phyloP scores from a whole-genome alignment of 768 basidiomycete genomes.

The Xerocomus spinulosus region DNA sequence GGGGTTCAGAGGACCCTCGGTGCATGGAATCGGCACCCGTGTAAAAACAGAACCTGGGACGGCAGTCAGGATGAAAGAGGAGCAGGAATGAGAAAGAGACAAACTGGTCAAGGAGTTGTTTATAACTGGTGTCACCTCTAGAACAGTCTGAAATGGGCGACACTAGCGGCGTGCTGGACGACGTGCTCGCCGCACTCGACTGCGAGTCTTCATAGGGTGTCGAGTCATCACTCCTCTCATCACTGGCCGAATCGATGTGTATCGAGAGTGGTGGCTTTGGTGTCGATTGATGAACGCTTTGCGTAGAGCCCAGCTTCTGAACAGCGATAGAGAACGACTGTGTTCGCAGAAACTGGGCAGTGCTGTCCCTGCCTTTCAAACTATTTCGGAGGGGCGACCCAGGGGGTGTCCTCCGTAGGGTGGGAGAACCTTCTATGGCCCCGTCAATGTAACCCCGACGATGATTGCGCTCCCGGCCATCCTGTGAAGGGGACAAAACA shows the following conservation, averaged over 20 bases:
- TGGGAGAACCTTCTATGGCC: constrained; percentile 25
- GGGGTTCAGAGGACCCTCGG: constrained; percentile 23
- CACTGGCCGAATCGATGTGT: constrained; percentile 7
- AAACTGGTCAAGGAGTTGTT: constrained; percentile 61
- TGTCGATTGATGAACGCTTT: constrained; percentile 7
- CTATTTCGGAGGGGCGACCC: constrained; percentile 38
- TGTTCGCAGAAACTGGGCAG: constrained; percentile 26
- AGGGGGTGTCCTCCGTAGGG: constrained; percentile 45
- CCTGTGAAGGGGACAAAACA: constrained; percentile 7
- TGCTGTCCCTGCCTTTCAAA: constrained; percentile 18
- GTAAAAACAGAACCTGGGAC: constrained; percentile 71
- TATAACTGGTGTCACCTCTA: constrained; percentile 43
- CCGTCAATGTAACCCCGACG: constrained; percentile 55
- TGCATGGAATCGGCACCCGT: constrained; percentile 50
- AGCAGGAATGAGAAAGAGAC: constrained; percentile 19
- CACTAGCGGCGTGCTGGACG: constrained; percentile 40
- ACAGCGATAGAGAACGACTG: constrained; percentile 35
- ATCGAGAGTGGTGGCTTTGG: constrained; percentile 14
- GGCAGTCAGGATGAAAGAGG: constrained; percentile 2
- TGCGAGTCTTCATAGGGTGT: constrained; percentile 47
- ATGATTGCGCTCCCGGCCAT: constrained; percentile 42
- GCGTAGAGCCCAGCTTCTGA: not conserved
- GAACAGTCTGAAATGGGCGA: constrained; percentile 35
- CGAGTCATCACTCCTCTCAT: constrained; percentile 33
- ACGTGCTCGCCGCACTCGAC: constrained; percentile 41